Base-by-base conservation (phyloP, 495 filamentous ascomycete species). In the Cudoniella acicularis region DNA sequence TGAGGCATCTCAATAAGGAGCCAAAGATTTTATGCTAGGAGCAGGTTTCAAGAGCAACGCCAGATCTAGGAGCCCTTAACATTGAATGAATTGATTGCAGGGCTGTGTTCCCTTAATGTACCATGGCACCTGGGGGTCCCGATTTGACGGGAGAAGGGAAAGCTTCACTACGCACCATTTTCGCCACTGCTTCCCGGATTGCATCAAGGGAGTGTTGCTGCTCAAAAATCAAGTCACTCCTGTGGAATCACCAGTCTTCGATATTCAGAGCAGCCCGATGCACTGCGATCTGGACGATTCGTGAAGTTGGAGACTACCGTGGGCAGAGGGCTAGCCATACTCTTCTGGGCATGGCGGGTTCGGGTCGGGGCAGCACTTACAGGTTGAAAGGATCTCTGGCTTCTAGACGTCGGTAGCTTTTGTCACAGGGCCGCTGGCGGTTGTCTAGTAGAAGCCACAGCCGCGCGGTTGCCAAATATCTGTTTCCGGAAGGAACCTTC, bases 281-380 rank as follows among this genome's bases (percentile, higher is more conserved):
- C 30, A 25, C 57, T 49, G 50, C 50, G 36, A 1, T 54, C 10
- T 49, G n/a, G 18, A 47, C 49, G 57, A 49, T 60, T 36, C 16
- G 10, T 24, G 42, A 13, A 45, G 18, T 25, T 24, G 42, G 20
- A 45, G 18, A 45, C 30, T 36, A 6, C 30, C 30, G 30, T 13
- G 4, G 30, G 30, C 13, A 36, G 30, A 4, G 4, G 30, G 30
- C 13, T 36, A 13, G 30, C 30, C 30, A 36, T 13, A 36, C 30
- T 36, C 6, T 6, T 6, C 4, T 6, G 4, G 30, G 30, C 13
- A 36, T 36, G 30, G 30, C 13, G n/a, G n/a, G 30, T 36, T 36
- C 30, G 30, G 30, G 30, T n/a, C 30, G 4, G 13, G 30, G 13
- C 30, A 36, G 30, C 30, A 36, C 30, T n/a, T n/a, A n/a, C 30